Conservation (phyloP, 306 rosid genomes). For the Trifolium fragiferum region DNA sequence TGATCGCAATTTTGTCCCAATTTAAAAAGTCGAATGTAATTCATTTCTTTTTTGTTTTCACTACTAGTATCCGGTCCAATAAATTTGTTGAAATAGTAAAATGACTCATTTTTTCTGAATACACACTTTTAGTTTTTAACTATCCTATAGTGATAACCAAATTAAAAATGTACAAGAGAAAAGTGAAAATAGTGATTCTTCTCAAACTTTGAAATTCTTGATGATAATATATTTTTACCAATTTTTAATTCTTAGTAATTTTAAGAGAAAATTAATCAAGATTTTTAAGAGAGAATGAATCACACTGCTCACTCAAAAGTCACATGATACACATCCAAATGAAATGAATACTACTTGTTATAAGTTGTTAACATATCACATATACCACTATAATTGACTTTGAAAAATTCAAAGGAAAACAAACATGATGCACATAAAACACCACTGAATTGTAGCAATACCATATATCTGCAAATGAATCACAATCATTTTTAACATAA, state of each 20-base stretch:
- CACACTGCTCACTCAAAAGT: background rate
- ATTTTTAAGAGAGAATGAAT: background rate
- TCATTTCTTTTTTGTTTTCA: no score
- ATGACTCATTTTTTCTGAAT: background rate
- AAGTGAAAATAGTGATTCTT: background rate
- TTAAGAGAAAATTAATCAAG: no score
- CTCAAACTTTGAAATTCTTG: background rate
- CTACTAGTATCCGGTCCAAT: no score
- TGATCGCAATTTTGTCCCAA: background rate
- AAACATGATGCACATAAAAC: background rate
- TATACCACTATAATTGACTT: no score
- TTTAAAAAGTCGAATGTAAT: background rate
- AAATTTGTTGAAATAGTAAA: background rate
- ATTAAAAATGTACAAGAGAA: background rate
- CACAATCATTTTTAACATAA: background rate
- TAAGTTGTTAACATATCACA: background rate
- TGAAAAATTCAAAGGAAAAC: background rate
- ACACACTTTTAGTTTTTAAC: background rate
- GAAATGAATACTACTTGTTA: background rate
- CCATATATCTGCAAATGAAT: slow-evolving; percentile 1
- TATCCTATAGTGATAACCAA: background rate
- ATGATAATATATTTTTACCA: background rate
- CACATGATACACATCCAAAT: background rate
- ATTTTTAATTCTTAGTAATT: background rate
- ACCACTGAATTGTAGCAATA: background rate